A percentile compares a stretch with the other conserved stretches of the same genome.
Conservation (phyloP, 1,284 basidiomycete species). For the Ceratobasidium theobromae region DNA sequence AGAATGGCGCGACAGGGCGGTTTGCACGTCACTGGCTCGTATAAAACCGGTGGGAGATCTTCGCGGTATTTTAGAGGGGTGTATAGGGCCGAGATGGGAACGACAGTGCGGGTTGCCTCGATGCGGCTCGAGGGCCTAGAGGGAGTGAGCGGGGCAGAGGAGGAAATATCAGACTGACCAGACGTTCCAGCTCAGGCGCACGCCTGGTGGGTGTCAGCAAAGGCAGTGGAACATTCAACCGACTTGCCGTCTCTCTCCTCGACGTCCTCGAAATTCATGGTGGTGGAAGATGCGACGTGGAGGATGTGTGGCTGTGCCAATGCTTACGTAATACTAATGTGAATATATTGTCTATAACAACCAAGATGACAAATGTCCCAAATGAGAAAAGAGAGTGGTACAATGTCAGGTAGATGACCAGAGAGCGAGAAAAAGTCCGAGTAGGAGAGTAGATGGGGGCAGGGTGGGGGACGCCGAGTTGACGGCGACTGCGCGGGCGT, state of each 20-base stretch:
- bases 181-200: slow-evolving; percentile 95
- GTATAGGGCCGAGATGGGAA: slow-evolving; percentile 97
- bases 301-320: slow-evolving; percentile 11
- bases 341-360: not conserved
- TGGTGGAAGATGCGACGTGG: slow-evolving; percentile 30
- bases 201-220: no score
- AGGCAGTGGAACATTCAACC: no score
- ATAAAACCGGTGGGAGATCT: slow-evolving; percentile 93
- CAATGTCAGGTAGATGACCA: not conserved
- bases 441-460: not conserved
- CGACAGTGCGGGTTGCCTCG: slow-evolving; percentile 96
- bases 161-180: slow-evolving; percentile 58
- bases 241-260: slow-evolving; percentile 39
- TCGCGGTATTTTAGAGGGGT: slow-evolving; percentile 94
- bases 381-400: slow-evolving; percentile 3
- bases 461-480: not conserved
- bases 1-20: slow-evolving; percentile 95
- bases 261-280: slow-evolving; percentile 55
- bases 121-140: slow-evolving; percentile 85
- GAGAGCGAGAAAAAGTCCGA: slow-evolving; percentile 1
- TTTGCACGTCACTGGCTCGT: slow-evolving; percentile 99
- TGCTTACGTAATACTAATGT: slow-evolving; percentile 10
- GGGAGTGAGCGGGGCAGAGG: slow-evolving; percentile 44
- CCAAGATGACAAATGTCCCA: not conserved
- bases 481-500: slow-evolving; percentile 12